Evolutionary conservation across 1,284 basidiomycete species (phyloP), one percentile per base, ranked within the genome.

Genomic region (Apiotrichum mycotoxinovorans): DNA sequence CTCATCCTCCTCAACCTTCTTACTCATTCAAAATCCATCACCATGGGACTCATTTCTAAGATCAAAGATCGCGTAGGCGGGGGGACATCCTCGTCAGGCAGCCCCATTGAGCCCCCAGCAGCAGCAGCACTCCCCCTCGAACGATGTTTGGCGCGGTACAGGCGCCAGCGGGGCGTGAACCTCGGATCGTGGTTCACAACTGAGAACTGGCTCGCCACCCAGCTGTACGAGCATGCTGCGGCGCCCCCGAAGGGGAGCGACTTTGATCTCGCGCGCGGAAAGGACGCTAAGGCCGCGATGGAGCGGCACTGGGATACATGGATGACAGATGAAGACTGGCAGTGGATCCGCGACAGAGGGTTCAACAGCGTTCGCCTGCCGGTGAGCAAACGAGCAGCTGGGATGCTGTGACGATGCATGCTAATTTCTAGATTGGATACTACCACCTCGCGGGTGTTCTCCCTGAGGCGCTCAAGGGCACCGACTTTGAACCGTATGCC

Each of bases 341-440:
- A 78, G 41, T 92, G 87, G 87, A 82, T 93, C 56, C 79, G 81
- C 2, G 77, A 82, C n/a, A 80, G 80, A 53, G 90, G 91, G 0
- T 83, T 92, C 70, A 94, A 92, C 66, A 83, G 87, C 37, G 89
- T 93, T 63, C 81, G 91, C 58, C 83, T 94, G 56, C 91, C 91
- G 23, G 87, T 93, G 66, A 66, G 84, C 72, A 12, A 22, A 7
- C 23, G n/a, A n/a, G n/a, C n/a, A n/a, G n/a, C n/a, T n/a, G n/a
- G n/a, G n/a, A n/a, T n/a, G n/a, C n/a, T n/a, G n/a, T n/a, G n/a
- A n/a, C n/a, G n/a, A n/a, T n/a, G n/a, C n/a, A n/a, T n/a, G n/a
- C n/a, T n/a, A n/a, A n/a, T n/a, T n/a, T n/a, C 63, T 56, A 62
- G 89, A 87, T 91, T 68, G 87, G 85, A 25, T 87, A 86, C 77